These are phyloP conservation scores for Claviceps purpurea DNA, from an alignment of 2,329 filamentous ascomycete species.

Conservation along the genomic window DNA sequence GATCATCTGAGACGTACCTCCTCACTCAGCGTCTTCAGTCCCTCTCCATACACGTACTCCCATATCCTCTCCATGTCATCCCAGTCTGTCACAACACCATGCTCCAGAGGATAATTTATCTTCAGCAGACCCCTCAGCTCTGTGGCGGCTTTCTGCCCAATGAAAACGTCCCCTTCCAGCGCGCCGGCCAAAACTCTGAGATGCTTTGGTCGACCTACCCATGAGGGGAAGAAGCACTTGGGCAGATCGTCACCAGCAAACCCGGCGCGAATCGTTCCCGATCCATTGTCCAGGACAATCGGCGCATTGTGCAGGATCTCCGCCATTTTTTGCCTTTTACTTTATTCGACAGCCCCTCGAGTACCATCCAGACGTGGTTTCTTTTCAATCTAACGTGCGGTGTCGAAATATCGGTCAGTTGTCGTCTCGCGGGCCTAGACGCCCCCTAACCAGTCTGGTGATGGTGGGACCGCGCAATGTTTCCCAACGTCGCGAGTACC, in stretches of 20 bases:
- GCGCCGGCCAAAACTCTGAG: slow-evolving; percentile 89
- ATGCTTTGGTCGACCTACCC: slow-evolving; percentile 93
- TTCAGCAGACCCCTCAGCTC: slow-evolving; percentile 87
- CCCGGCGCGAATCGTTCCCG: slow-evolving; percentile 89
- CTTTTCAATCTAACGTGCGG: neutral
- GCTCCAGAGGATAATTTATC: slow-evolving; percentile 89
- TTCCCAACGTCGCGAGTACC: neutral
- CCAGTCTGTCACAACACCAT: slow-evolving; percentile 98
- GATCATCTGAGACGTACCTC: slow-evolving; percentile 44
- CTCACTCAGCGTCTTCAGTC: slow-evolving; percentile 91
- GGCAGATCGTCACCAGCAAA: slow-evolving; percentile 94
- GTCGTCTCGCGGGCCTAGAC: neutral
- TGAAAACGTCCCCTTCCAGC: slow-evolving; percentile 92
- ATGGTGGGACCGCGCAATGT: neutral
- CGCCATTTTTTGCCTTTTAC: slow-evolving; percentile 27
- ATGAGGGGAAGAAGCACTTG: slow-evolving; percentile 95
- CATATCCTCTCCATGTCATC: slow-evolving; percentile 99
- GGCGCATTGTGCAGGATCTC: slow-evolving; percentile 83
- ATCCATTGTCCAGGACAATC: slow-evolving; percentile 98
- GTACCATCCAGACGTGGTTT: neutral
- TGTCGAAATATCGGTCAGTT: neutral
- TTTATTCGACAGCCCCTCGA: neutral
- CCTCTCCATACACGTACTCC: slow-evolving; percentile 94
- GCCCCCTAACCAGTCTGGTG: slow-evolving; percentile 1
- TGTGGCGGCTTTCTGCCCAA: slow-evolving; percentile 76